Evolutionary conservation across 805 yeast genomes (phyloP).

Genomic region (Jamesozyma piceae): DNA sequence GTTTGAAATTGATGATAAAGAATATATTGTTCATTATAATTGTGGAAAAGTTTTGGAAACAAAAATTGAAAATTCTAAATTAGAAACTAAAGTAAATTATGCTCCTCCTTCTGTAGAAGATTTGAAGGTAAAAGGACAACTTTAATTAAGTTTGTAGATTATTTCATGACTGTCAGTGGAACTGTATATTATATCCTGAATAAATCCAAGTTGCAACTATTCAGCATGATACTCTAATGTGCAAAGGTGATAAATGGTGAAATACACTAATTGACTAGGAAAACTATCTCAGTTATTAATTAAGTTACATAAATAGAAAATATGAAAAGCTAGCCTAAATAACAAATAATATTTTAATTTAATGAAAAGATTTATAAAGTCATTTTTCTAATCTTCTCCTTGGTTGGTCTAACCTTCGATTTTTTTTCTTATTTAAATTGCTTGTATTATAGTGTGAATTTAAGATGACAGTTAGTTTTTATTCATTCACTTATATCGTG

Average conservation of each 20-base stretch:
- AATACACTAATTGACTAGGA: no score
- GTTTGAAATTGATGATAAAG: slow-evolving; percentile 10
- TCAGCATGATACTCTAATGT: no score
- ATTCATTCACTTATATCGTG: slow-evolving; percentile 23
- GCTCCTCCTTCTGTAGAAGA: neutral
- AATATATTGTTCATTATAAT: slow-evolving; percentile 19
- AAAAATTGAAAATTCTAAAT: slow-evolving; percentile 7
- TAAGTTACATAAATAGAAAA: neutral
- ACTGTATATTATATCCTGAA: no score
- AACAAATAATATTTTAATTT: no score
- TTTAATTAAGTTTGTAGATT: neutral
- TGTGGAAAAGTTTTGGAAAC: slow-evolving; percentile 21
- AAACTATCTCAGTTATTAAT: no score
- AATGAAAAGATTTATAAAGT: neutral
- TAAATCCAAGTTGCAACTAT: no score
- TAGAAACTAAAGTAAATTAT: slow-evolving; percentile 6
- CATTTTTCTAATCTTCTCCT: no score
- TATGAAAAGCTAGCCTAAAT: neutral
- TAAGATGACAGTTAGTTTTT: no score
- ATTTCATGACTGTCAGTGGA: no score
- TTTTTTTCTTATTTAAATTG: no score
- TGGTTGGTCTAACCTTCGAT: neutral
- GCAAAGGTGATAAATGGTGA: no score
- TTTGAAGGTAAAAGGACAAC: neutral
- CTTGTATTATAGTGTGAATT: neutral